A percentile compares a stretch with the other conserved stretches of the same genome.
phyloP scores from a whole-genome alignment of 768 basidiomycete genomes.

The Podaxis sp. region DNA sequence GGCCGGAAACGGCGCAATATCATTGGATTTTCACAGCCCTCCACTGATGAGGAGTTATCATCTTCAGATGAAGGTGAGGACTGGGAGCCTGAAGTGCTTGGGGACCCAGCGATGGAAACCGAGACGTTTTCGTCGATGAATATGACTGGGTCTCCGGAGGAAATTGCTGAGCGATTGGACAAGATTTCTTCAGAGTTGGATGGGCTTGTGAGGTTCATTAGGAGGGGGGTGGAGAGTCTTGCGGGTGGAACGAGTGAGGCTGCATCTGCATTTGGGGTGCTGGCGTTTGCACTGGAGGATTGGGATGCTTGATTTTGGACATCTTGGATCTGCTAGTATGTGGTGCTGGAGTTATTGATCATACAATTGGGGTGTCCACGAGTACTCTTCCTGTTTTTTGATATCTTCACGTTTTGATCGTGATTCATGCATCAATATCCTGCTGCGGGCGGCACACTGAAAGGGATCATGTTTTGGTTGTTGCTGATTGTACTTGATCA shows the following conservation, averaged over 20 bases:
- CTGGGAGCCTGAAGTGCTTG: slow-evolving; percentile 20
- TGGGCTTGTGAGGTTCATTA: slow-evolving; percentile 64
- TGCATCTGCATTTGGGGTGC: slow-evolving; percentile 62
- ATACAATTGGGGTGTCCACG: no score
- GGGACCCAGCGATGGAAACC: slow-evolving; percentile 12
- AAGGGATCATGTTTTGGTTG: no score
- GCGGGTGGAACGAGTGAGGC: slow-evolving; percentile 60
- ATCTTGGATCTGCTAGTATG: neutral
- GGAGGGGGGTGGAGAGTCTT: slow-evolving; percentile 67
- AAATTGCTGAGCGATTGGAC: slow-evolving; percentile 50
- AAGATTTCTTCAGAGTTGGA: slow-evolving; percentile 70
- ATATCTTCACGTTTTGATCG: neutral
- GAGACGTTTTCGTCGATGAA: slow-evolving; percentile 42
- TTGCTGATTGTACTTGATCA: no score
- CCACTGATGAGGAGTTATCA: slow-evolving; percentile 26
- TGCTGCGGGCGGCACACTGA: no score
- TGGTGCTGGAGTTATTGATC: no score
- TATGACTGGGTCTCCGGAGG: slow-evolving; percentile 39
- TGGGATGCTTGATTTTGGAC: slow-evolving; percentile 55
- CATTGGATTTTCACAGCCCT: slow-evolving; percentile 55
- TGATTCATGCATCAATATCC: neutral
- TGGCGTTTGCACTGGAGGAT: slow-evolving; percentile 77
- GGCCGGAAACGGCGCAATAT: slow-evolving; percentile 53
- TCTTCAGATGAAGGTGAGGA: slow-evolving; percentile 44
- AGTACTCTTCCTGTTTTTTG: no score